Evolutionary conservation across 2,329 filamentous ascomycete species (phyloP).

Genomic region (Aspergillus sp.): DNA sequence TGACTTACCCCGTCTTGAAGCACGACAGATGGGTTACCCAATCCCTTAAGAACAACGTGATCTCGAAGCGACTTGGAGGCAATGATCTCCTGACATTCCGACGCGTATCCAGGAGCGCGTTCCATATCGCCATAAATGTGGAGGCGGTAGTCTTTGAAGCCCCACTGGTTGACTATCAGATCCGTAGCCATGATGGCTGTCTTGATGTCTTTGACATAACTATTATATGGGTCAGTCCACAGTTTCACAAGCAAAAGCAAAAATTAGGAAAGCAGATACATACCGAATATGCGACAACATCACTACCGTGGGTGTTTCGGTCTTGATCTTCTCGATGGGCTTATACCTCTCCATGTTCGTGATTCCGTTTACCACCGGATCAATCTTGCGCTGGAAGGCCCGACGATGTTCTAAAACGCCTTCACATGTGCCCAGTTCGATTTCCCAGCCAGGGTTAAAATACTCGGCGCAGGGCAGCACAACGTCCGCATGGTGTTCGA

Average conservation of each 20-base stretch:
- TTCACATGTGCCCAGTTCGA: constrained; percentile 60
- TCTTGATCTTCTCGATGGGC: constrained; percentile 60
- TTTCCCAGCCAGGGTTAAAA: constrained; percentile 65
- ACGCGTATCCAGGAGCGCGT: constrained; percentile 61
- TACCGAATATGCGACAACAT: constrained; percentile 60
- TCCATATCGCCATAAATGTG: constrained; percentile 67
- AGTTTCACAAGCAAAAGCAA: no score
- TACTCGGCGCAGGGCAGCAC: constrained; percentile 59
- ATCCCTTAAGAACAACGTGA: constrained; percentile 52
- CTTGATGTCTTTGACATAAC: constrained; percentile 61
- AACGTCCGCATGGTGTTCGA: constrained; percentile 56
- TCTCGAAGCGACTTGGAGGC: constrained; percentile 55
- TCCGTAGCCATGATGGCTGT: constrained; percentile 64
- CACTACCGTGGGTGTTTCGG: constrained; percentile 60
- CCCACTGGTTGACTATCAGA: constrained; percentile 65
- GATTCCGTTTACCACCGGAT: constrained; percentile 66
- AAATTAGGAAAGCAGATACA: background rate
- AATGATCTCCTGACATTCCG: constrained; percentile 59
- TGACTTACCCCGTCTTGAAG: constrained; percentile 17
- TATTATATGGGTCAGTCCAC: background rate
- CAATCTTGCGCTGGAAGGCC: constrained; percentile 59
- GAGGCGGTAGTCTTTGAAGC: constrained; percentile 63
- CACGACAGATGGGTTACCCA: constrained; percentile 17
- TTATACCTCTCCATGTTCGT: constrained; percentile 63
- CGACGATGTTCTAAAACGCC: constrained; percentile 58